Base-by-base conservation (phyloP, 1,284 basidiomycete species). In the Cutaneotrichosporon dermatis region DNA sequence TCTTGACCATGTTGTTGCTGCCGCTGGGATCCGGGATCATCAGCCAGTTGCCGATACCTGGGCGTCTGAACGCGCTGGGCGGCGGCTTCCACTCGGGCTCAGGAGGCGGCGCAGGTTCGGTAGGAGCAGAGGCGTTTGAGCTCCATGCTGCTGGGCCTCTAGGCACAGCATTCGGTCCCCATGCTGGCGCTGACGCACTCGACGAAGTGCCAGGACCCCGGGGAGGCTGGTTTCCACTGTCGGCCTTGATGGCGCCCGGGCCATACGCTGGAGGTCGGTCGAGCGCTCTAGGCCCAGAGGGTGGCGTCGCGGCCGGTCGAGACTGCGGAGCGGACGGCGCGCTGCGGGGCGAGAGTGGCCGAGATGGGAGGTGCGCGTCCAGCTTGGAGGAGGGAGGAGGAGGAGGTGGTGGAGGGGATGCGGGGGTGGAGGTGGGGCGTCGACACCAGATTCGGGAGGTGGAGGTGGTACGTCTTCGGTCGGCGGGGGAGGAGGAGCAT, bases 41-140 rank as follows among this genome's bases (percentile, higher is more conserved):
- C 5, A 67, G 46, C 46, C 59, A 76, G 54, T 66, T 72, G 12
- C 74, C 73, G 3, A 58, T 42, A 7, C 68, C 68, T 4, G 68
- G 64, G 15, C 73, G 64, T 2, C 66, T 64, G 13, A 37, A 48
- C 1, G 65, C 62, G 42, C 69, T 66, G 6, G 69, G 41, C 4
- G 73, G 73, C 3, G 68, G 54, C 4, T 61, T 60, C 44, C 50
- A 61, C 72, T 1, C 74, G 35, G 35, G 56, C 55, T 48, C 33
- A 34, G 46, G 11, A 4, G 46, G 34, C 16, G 25, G 45, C 51
- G 36, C 57, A 49, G 43, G 42, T 11, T 37, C 37, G 11, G 50
- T 15, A 5, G 50, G 39, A n/a, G 41, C 8, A 57, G 52, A 6
- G 59, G 60, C 8, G 55, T 37, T 39, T 7, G 15, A 4, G 3